phyloP scores from a whole-genome alignment of 2,329 filamentous ascomycete species.

The Cryphonectria japonica region DNA sequence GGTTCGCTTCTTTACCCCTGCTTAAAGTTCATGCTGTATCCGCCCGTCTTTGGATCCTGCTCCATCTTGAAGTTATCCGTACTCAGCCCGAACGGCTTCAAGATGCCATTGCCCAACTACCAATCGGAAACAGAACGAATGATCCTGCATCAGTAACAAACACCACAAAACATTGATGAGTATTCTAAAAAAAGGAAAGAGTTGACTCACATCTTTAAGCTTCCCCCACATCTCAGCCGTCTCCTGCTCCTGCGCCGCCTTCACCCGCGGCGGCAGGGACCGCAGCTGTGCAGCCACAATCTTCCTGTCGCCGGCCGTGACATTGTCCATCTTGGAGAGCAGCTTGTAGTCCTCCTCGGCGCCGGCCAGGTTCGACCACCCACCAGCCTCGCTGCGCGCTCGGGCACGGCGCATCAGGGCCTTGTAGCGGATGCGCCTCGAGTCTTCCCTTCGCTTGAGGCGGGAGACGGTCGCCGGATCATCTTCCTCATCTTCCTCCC shows the following conservation, averaged over 20 bases:
- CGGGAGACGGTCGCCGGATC: slow-evolving; percentile 36
- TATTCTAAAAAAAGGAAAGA: no score
- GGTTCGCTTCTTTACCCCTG: background rate
- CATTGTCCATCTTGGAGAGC: slow-evolving; percentile 61
- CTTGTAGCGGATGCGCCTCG: slow-evolving; percentile 79
- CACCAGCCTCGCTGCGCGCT: slow-evolving; percentile 70
- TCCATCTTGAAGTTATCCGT: slow-evolving; percentile 95
- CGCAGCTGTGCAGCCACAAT: slow-evolving; percentile 69
- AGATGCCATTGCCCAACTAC: slow-evolving; percentile 78
- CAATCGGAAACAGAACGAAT: background rate
- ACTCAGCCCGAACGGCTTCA: slow-evolving; percentile 91
- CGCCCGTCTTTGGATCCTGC: slow-evolving; percentile 85
- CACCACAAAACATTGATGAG: no score
- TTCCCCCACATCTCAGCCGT: slow-evolving; percentile 98
- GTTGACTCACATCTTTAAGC: slow-evolving; percentile 71
- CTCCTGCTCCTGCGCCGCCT: slow-evolving; percentile 82
- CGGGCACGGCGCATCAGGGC: slow-evolving; percentile 79
- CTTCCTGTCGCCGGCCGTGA: slow-evolving; percentile 68
- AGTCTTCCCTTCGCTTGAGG: slow-evolving; percentile 58
- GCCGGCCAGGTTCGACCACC: slow-evolving; percentile 79
- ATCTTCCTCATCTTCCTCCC: slow-evolving; percentile 36
- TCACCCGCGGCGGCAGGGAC: slow-evolving; percentile 68
- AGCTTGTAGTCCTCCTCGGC: slow-evolving; percentile 80
- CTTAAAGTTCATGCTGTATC: slow-evolving; percentile 91
- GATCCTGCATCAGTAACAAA: background rate